These are phyloP conservation scores for Oxytropis ochrocephala DNA, from an alignment of 306 rosid species.

Conservation along the genomic window DNA sequence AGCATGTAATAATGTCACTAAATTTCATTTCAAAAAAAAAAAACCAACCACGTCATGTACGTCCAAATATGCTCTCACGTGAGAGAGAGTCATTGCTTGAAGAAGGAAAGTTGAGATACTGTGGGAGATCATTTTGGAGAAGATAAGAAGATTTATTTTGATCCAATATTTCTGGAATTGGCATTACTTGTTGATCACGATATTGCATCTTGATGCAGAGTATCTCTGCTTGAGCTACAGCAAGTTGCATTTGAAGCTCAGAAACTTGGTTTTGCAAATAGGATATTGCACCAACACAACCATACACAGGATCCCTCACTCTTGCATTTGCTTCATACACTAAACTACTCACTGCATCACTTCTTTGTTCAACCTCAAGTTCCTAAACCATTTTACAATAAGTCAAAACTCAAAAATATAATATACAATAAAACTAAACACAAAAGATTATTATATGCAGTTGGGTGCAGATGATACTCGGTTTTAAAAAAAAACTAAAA, in stretches of 20 bases:
- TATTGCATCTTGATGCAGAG: conserved; percentile 81
- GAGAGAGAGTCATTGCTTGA: conserved; percentile 59
- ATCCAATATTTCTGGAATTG: conserved; percentile 18
- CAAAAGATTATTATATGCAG: too few relatives aligned
- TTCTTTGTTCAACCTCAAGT: conserved; percentile 58
- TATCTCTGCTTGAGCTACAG: conserved; percentile 87
- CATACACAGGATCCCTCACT: conserved; percentile 81
- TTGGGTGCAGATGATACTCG: too few relatives aligned
- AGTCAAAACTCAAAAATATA: not conserved
- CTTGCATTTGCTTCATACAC: conserved; percentile 93
- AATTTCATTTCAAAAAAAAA: conserved; percentile 47
- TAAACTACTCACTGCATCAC: conserved; percentile 87
- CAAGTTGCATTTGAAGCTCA: conserved; percentile 91
- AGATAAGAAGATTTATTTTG: conserved; percentile 32
- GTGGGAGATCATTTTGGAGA: conserved; percentile 41
- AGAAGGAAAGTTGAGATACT: conserved; percentile 49
- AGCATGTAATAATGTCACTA: not conserved
- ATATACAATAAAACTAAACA: too few relatives aligned
- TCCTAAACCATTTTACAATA: conserved; percentile 39
- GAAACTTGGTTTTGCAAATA: conserved; percentile 74
- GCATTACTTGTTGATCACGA: conserved; percentile 33
- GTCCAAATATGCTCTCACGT: conserved; percentile 44
- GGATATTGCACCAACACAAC: conserved; percentile 88
- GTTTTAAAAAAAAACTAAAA: too few relatives aligned
- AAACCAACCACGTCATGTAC: conserved; percentile 68